These are phyloP conservation scores for Aureobasidium sp. DNA, from an alignment of 2,329 filamentous ascomycete genomes.

Conservation along the genomic window DNA sequence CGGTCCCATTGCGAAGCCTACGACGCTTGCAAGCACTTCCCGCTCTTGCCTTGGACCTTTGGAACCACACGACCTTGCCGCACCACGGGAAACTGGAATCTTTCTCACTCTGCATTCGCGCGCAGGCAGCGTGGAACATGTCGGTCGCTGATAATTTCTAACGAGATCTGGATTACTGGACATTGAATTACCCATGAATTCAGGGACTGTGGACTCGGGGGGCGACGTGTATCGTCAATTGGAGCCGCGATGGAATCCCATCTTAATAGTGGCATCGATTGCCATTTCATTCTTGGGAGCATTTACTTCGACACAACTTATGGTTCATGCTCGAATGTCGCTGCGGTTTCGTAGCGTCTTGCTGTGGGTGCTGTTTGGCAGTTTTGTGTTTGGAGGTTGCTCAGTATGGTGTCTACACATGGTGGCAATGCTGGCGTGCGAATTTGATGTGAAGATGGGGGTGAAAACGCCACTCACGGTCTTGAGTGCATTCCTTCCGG, in stretches of 20 bases:
- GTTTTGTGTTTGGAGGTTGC: slow-evolving; percentile 27
- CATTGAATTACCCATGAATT: neutral
- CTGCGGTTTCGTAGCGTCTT: slow-evolving; percentile 22
- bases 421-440: slow-evolving; percentile 27
- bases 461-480: slow-evolving; percentile 22
- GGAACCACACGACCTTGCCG: neutral
- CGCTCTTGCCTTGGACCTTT: neutral
- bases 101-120: neutral
- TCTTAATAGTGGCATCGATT: slow-evolving; percentile 24
- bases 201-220: neutral
- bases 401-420: slow-evolving; percentile 27
- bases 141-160: neutral
- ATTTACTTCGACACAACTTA: slow-evolving; percentile 27
- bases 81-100: neutral
- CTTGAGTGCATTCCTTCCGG: slow-evolving; percentile 16
- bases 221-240: neutral
- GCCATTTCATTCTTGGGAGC: slow-evolving; percentile 25
- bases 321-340: slow-evolving; percentile 25
- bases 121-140: neutral
- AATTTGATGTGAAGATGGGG: slow-evolving; percentile 24
- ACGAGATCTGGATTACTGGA: neutral
- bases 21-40: neutral
- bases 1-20: neutral
- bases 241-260: slow-evolving; percentile 21
- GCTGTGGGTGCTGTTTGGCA: slow-evolving; percentile 23